These are phyloP conservation scores for Phytophthora capsici DNA, from an alignment of 352 stramenopile genomes.

Conservation along the genomic window DNA sequence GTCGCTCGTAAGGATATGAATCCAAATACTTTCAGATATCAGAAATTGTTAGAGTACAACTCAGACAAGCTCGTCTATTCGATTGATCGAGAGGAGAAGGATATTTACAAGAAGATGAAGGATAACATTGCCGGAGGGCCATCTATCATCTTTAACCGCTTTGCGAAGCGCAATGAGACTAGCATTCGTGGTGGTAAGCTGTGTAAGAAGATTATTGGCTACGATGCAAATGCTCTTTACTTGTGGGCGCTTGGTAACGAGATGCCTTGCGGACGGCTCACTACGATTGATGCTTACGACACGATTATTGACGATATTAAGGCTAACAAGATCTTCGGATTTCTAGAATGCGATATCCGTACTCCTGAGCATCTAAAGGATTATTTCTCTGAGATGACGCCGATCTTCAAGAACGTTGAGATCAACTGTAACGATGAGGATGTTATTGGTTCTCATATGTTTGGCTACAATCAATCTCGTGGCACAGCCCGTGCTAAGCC, in stretches of 20 bases:
- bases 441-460: slow-evolving; percentile 1
- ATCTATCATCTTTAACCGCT: slow-evolving; percentile 2
- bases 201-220: slow-evolving; percentile 4
- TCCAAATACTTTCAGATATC: not conserved
- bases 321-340: not conserved
- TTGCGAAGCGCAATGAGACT: slow-evolving; percentile 1
- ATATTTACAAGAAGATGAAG: slow-evolving; percentile 14
- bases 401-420: slow-evolving; percentile 24
- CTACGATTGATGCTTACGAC: not conserved
- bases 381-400: slow-evolving; percentile 35
- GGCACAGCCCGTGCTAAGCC: too few species aligned
- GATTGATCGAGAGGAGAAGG: not conserved
- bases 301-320: not conserved
- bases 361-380: not conserved
- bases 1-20: not conserved
- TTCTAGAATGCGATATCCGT: not conserved
- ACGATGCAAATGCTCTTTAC: slow-evolving; percentile 19
- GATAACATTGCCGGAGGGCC: slow-evolving; percentile 2
- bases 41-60: slow-evolving; percentile 11
- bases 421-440: slow-evolving; percentile 1
- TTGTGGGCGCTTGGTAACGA: not conserved
- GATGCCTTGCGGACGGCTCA: not conserved
- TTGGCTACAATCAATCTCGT: not conserved
- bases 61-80: not conserved
- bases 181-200: not conserved